Conservation (phyloP, 371 early-diverging fungal genomes). For the Mortierella sp. region DNA sequence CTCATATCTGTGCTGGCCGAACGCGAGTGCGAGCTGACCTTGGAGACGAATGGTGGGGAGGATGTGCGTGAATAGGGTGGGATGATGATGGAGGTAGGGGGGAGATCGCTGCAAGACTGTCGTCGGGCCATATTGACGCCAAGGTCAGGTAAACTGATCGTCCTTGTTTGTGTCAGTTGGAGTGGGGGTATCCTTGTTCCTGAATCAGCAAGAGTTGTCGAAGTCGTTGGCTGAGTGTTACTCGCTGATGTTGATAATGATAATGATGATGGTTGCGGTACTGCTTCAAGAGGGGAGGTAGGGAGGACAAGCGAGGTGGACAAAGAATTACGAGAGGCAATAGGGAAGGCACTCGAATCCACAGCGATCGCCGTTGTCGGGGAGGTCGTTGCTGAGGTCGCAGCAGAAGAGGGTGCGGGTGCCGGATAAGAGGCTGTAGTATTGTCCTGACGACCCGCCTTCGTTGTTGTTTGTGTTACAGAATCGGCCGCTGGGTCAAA, state of each 20-base stretch:
- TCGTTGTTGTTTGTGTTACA: background rate
- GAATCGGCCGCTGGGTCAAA: background rate
- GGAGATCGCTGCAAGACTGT: conserved; percentile 56
- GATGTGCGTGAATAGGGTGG: conserved; percentile 52
- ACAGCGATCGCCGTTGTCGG: conserved; percentile 17
- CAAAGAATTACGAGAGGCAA: conserved; percentile 33
- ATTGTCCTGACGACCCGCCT: conserved; percentile 1
- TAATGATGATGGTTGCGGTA: background rate
- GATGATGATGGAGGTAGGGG: conserved; percentile 49
- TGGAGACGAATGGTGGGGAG: conserved; percentile 39
- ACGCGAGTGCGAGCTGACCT: conserved; percentile 44
- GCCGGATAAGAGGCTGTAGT: conserved; percentile 22
- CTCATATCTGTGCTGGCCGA: conserved; percentile 53
- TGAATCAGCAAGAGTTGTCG: background rate
- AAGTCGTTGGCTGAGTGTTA: background rate
- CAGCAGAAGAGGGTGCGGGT: conserved; percentile 16
- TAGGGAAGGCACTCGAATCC: conserved; percentile 23
- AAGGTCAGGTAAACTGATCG: conserved; percentile 33
- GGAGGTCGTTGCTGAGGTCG: conserved; percentile 15
- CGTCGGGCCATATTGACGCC: conserved; percentile 38
- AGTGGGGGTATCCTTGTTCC: conserved; percentile 20
- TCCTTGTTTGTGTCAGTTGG: conserved; percentile 7
- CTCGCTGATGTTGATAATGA: background rate
- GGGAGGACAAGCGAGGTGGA: background rate
- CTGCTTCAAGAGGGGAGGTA: background rate